Evolutionary conservation across 2,329 filamentous ascomycete species (phyloP), one percentile per base, ranked within the genome.

Genomic region (Claviceps digitariae): DNA sequence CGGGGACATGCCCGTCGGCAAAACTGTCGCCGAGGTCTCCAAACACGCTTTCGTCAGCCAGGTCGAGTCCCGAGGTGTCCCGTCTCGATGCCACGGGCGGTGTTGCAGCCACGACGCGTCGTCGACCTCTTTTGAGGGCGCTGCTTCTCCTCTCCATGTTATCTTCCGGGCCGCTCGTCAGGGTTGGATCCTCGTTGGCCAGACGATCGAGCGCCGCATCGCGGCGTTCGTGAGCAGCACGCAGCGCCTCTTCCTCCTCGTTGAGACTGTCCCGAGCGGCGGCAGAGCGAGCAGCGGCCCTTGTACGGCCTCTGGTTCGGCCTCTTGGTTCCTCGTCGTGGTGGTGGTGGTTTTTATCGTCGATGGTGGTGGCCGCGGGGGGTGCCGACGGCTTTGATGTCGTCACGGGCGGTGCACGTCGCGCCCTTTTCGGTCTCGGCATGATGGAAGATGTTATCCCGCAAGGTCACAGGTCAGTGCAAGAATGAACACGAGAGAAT

Each of bases 31-130:
- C 71, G 8, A 75, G 61, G 50, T 71, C 66, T 13, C 71, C 72
- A 62, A 78, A 78, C 27, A 75, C 64, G 36, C 72, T 69, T 51
- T 72, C 70, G 54, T 77, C 75, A 45, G 68, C 69, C 51, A 74
- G 57, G 55, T 78, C 75, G 34, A 78, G 56, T 5, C 75, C 76
- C 1, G 74, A 75, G 3, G 67, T 70, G 49, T 77, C 72, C 13
- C 68, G 63, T 21, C 66, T 64, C 3, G 34, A 3, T 51, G 62
- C 62, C n/a, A 59, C 1, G 15, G 15, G 62, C 13, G 68, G 65
- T 17, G 67, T 70, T 15, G 60, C 61, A 29, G 34, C 13, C 17
- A 63, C 60, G 9, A 63, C 66, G 48, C 66, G 66, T 27, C 71
- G 66, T 13, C 72, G 68, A 41, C 66, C 31, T 1, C 8, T 34